A percentile compares a stretch with the other conserved stretches of the same genome.
phyloP scores from a whole-genome alignment of 2,329 filamentous ascomycete genomes.

The Fusarium sarcochroum region DNA sequence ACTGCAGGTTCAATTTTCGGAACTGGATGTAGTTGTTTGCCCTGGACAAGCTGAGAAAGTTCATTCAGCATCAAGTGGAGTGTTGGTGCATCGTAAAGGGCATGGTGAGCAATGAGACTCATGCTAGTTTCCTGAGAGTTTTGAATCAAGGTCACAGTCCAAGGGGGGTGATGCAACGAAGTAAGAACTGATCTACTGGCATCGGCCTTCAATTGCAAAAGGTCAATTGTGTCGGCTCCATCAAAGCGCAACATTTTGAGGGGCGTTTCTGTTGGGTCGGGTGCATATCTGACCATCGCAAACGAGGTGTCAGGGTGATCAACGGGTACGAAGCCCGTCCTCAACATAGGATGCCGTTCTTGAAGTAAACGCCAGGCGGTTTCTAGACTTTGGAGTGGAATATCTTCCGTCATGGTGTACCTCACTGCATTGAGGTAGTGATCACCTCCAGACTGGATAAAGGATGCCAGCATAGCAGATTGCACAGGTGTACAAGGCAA shows the following conservation, averaged over 20 bases:
- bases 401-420: slow-evolving; percentile 61
- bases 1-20: slow-evolving; percentile 55
- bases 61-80: slow-evolving; percentile 75
- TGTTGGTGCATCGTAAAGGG: slow-evolving; percentile 87
- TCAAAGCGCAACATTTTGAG: slow-evolving; percentile 14
- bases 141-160: slow-evolving; percentile 69
- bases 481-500: slow-evolving; percentile 87
- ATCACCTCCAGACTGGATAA: slow-evolving; percentile 73
- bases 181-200: slow-evolving; percentile 54
- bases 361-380: slow-evolving; percentile 72
- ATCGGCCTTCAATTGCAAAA: slow-evolving; percentile 56
- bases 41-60: slow-evolving; percentile 58
- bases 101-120: slow-evolving; percentile 77
- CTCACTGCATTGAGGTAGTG: slow-evolving; percentile 83
- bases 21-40: slow-evolving; percentile 24
- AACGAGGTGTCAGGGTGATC: slow-evolving; percentile 74
- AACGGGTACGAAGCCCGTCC: slow-evolving; percentile 78
- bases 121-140: slow-evolving; percentile 48
- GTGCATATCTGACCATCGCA: slow-evolving; percentile 77
- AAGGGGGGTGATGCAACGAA: slow-evolving; percentile 70
- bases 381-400: slow-evolving; percentile 60
- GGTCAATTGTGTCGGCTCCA: slow-evolving; percentile 44
- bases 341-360: slow-evolving; percentile 76
- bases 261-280: slow-evolving; percentile 23
- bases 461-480: slow-evolving; percentile 83